Evolutionary conservation across 495 filamentous ascomycete species (phyloP).

Genomic region (Xylaria scruposa): DNA sequence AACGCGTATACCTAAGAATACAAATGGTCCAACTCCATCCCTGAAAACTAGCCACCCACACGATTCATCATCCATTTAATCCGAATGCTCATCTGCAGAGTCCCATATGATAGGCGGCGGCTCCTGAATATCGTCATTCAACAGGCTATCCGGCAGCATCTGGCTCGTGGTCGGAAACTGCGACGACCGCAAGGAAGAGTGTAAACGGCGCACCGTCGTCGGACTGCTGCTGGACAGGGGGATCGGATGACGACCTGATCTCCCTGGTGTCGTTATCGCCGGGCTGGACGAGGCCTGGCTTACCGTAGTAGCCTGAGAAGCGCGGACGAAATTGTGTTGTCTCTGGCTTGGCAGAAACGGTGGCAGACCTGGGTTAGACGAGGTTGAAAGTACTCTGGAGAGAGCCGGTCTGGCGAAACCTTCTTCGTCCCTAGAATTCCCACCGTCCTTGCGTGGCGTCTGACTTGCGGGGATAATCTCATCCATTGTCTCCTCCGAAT

Average conservation of each 20-base stretch:
- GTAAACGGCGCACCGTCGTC: constrained; percentile 24
- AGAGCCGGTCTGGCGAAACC: constrained; percentile 31
- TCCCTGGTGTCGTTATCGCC: constrained; percentile 34
- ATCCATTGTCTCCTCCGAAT: constrained; percentile 28
- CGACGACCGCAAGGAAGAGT: constrained; percentile 45
- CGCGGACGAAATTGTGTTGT: constrained; percentile 32
- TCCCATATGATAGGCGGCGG: constrained; percentile 54
- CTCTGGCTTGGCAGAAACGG: constrained; percentile 24
- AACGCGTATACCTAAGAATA: not conserved
- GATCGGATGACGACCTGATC: constrained; percentile 36
- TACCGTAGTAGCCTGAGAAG: constrained; percentile 56
- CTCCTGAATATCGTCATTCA: constrained; percentile 53
- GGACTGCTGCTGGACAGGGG: constrained; percentile 36
- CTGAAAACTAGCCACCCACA: not conserved
- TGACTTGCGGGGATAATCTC: constrained; percentile 47
- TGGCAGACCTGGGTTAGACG: constrained; percentile 21
- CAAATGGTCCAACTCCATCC: not conserved
- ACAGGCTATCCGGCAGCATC: constrained; percentile 60
- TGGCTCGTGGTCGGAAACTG: constrained; percentile 55
- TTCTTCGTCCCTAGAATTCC: not conserved
- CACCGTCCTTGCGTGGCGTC: constrained; percentile 23
- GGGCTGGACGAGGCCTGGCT: constrained; percentile 44
- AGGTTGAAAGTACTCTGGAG: constrained; percentile 20
- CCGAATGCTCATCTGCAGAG: constrained; percentile 52
- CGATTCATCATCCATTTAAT: constrained; percentile 14